Conservation (phyloP, 2,329 filamentous ascomycete genomes). For the Xylariomycetidae sp. region DNA sequence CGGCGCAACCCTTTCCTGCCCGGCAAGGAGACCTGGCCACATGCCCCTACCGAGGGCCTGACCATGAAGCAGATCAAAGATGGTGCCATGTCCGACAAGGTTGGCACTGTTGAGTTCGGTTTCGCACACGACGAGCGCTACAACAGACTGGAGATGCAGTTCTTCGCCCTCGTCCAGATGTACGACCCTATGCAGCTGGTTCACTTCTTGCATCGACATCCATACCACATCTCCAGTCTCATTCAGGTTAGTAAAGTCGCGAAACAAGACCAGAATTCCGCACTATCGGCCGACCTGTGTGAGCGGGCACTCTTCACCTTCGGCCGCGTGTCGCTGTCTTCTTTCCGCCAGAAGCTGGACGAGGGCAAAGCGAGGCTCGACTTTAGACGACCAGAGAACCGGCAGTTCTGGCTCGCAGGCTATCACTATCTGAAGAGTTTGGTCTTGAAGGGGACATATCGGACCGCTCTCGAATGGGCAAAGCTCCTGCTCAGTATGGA, state of each 20-base stretch:
- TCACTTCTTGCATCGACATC: conserved; percentile 63
- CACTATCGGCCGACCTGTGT: conserved; percentile 78
- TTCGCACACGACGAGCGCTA: conserved; percentile 73
- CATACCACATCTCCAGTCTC: conserved; percentile 91
- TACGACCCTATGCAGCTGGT: conserved; percentile 78
- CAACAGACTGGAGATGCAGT: conserved; percentile 66
- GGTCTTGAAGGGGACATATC: conserved; percentile 84
- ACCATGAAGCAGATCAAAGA: conserved; percentile 62
- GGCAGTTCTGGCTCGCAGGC: conserved; percentile 85
- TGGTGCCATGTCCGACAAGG: conserved; percentile 19
- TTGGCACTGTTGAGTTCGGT: conserved; percentile 63
- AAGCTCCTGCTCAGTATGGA: conserved; percentile 76
- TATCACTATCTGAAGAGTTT: conserved; percentile 86
- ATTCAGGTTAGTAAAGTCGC: conserved; percentile 89
- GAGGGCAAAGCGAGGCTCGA: conserved; percentile 75
- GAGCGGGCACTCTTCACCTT: conserved; percentile 91
- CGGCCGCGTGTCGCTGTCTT: conserved; percentile 78
- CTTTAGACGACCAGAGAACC: conserved; percentile 77
- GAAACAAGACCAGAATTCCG: conserved; percentile 83
- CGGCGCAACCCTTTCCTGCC: conserved; percentile 79
- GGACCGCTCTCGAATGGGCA: conserved; percentile 89
- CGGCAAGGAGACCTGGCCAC: conserved; percentile 82
- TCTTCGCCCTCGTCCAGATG: conserved; percentile 77
- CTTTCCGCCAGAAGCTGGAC: conserved; percentile 70
- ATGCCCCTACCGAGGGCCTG: conserved; percentile 70